Conservation (phyloP, 805 yeast genomes). For the Cyberlindnera saturnus region DNA sequence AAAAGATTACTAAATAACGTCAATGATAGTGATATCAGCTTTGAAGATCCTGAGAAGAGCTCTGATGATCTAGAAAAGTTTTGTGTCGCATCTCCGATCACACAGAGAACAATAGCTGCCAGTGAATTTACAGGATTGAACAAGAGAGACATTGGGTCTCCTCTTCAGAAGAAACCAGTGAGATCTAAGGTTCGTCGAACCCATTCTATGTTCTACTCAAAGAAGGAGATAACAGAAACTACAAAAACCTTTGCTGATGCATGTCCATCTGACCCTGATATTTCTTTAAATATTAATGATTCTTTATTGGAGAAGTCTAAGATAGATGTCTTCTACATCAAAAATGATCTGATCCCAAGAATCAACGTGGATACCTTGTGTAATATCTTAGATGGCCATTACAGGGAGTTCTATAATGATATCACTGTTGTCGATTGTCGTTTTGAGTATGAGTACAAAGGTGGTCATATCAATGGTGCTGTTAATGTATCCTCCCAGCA, state of each 20-base stretch:
- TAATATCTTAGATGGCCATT: slow-evolving; percentile 51
- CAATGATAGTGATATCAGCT: slow-evolving; percentile 2
- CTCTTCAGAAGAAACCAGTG: slow-evolving; percentile 29
- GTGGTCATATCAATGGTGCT: slow-evolving; percentile 89
- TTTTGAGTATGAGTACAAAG: slow-evolving; percentile 84
- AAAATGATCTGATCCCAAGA: slow-evolving; percentile 63
- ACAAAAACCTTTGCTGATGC: slow-evolving; percentile 27
- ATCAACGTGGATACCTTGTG: slow-evolving; percentile 54
- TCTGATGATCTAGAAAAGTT: slow-evolving; percentile 16
- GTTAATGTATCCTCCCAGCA: slow-evolving; percentile 67
- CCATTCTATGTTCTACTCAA: slow-evolving; percentile 63
- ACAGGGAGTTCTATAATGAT: slow-evolving; percentile 35
- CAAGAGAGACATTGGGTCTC: slow-evolving; percentile 32
- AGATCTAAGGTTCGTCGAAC: slow-evolving; percentile 48
- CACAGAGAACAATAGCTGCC: slow-evolving; percentile 3
- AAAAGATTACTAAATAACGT: slow-evolving; percentile 1
- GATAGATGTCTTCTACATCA: slow-evolving; percentile 37
- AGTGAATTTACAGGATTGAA: slow-evolving; percentile 9
- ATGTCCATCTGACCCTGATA: slow-evolving; percentile 1
- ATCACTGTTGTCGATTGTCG: slow-evolving; percentile 76
- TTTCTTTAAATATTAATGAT: slow-evolving; percentile 12
- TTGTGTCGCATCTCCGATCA: slow-evolving; percentile 22
- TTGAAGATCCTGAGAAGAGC: slow-evolving; percentile 5
- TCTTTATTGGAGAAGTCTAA: slow-evolving; percentile 24
- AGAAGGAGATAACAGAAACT: slow-evolving; percentile 37